A percentile compares a stretch with the other conserved stretches of the same genome.
phyloP scores from a whole-genome alignment of 768 basidiomycete species.

The Guyanaporus albipodus region DNA sequence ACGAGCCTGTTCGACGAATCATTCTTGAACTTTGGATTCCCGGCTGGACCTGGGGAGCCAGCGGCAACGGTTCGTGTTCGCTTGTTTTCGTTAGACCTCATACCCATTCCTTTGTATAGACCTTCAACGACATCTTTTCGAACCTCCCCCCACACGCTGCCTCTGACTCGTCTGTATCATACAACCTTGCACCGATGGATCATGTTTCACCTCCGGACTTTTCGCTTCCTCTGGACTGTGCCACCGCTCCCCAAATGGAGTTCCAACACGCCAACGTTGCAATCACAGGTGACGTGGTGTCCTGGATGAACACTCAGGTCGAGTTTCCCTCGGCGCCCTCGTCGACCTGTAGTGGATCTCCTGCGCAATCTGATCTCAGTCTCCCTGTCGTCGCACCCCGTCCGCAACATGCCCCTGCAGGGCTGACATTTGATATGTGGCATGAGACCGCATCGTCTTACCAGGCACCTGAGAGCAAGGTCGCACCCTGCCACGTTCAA shows the following conservation, averaged over 20 bases:
- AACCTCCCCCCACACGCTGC: slow-evolving; percentile 21
- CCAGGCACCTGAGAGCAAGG: slow-evolving; percentile 1
- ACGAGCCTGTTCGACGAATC: slow-evolving; percentile 45
- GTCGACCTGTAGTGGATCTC: slow-evolving; percentile 43
- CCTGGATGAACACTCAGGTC: slow-evolving; percentile 14
- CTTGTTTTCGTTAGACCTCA: fast-evolving
- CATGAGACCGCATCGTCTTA: slow-evolving; percentile 5
- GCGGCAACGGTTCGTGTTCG: slow-evolving; percentile 12
- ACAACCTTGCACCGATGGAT: slow-evolving; percentile 27
- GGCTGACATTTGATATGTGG: slow-evolving; percentile 19
- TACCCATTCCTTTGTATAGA: slow-evolving; percentile 7
- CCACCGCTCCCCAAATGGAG: slow-evolving; percentile 6
- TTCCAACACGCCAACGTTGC: slow-evolving; percentile 2
- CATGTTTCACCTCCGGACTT: slow-evolving; percentile 20
- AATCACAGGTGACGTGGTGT: not conserved
- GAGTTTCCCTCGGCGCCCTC: slow-evolving; percentile 34
- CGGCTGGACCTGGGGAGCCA: slow-evolving; percentile 8
- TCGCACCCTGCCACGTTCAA: not conserved
- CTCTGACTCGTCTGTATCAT: slow-evolving; percentile 7
- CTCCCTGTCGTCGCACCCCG: slow-evolving; percentile 29
- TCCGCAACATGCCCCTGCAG: slow-evolving; percentile 15
- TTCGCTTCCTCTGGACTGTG: slow-evolving; percentile 8
- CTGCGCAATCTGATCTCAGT: slow-evolving; percentile 29
- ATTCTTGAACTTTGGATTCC: slow-evolving; percentile 35
- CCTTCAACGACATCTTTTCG: slow-evolving; percentile 23